Conservation (phyloP, 805 yeast genomes). For the Debaryomyces maramus region DNA sequence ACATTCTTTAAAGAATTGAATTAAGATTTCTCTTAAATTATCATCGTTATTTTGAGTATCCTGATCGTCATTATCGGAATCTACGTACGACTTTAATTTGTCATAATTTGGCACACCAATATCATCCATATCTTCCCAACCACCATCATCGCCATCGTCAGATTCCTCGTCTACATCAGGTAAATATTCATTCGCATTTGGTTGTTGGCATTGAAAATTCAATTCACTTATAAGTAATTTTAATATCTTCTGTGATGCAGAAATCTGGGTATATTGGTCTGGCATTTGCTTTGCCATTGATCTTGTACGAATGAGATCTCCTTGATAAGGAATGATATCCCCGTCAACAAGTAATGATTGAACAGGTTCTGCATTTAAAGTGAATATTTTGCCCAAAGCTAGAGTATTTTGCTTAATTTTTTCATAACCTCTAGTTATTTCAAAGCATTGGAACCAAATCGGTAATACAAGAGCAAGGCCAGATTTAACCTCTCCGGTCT, state of each 20-base stretch:
- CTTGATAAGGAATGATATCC: conserved; percentile 62
- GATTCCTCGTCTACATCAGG: conserved; percentile 34
- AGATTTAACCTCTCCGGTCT: conserved; percentile 19
- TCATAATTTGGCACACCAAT: conserved; percentile 63
- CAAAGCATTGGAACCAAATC: conserved; percentile 83
- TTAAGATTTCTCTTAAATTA: conserved; percentile 40
- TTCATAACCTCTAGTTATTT: conserved; percentile 74
- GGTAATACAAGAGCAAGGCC: conserved; percentile 62
- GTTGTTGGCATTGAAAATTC: conserved; percentile 58
- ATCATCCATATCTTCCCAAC: conserved; percentile 79
- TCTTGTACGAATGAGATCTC: conserved; percentile 76
- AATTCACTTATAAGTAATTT: conserved; percentile 71
- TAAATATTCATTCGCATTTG: conserved; percentile 40
- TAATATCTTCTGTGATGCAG: conserved; percentile 71
- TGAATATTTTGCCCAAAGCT: conserved; percentile 69
- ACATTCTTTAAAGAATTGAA: conserved; percentile 57
- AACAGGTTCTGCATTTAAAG: conserved; percentile 55
- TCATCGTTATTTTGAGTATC: conserved; percentile 31
- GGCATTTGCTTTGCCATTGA: conserved; percentile 75
- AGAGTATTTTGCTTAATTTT: conserved; percentile 65
- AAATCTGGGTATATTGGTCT: conserved; percentile 58
- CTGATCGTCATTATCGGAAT: conserved; percentile 41
- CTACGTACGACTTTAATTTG: conserved; percentile 58
- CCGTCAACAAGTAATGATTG: conserved; percentile 65
- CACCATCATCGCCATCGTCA: conserved; percentile 50